These are phyloP conservation scores for Raphanus sativus DNA, from an alignment of 345 rosid genomes.

Conservation along the genomic window DNA sequence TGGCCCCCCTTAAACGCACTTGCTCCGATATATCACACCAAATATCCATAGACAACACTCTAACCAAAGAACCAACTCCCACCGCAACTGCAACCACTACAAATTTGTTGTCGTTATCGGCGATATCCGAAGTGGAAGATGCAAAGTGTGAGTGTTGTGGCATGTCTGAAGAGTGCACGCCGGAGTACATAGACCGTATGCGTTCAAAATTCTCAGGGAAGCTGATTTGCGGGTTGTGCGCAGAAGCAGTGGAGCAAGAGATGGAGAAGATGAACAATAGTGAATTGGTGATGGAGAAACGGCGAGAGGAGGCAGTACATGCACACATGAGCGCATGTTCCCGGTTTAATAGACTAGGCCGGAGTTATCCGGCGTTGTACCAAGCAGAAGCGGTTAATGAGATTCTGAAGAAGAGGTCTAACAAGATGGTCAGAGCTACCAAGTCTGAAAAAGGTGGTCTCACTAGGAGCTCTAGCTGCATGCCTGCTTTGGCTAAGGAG, in stretches of 20 bases:
- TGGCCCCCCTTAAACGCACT: conserved; percentile 59
- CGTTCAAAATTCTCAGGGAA: conserved; percentile 62
- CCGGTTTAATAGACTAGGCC: conserved; percentile 62
- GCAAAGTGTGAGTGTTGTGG: conserved; percentile 93
- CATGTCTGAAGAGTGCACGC: conserved; percentile 85
- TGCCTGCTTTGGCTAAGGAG: conserved; percentile 63
- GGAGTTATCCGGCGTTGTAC: conserved; percentile 70
- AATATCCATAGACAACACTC: conserved; percentile 44
- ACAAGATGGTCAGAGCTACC: conserved; percentile 30
- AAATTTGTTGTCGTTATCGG: conserved; percentile 29
- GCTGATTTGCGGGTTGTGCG: conserved; percentile 73
- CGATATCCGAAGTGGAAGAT: conserved; percentile 67
- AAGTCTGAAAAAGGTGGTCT: conserved; percentile 46
- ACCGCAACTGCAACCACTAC: conserved; percentile 15
- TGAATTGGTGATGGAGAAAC: conserved; percentile 40
- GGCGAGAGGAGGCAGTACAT: conserved; percentile 60
- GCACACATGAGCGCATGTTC: conserved; percentile 68
- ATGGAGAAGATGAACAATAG: conserved; percentile 49
- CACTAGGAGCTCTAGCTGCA: conserved; percentile 77
- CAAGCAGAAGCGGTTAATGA: conserved; percentile 89
- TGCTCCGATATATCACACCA: conserved; percentile 64
- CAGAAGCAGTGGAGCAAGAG: conserved; percentile 73
- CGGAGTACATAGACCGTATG: conserved; percentile 56
- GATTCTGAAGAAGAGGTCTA: conserved; percentile 57
- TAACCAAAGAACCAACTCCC: conserved; percentile 26